Evolutionary conservation across 306 rosid species (phyloP), one percentile per base, ranked within the genome.

Genomic region (Herpetospermum pedunculosum): DNA sequence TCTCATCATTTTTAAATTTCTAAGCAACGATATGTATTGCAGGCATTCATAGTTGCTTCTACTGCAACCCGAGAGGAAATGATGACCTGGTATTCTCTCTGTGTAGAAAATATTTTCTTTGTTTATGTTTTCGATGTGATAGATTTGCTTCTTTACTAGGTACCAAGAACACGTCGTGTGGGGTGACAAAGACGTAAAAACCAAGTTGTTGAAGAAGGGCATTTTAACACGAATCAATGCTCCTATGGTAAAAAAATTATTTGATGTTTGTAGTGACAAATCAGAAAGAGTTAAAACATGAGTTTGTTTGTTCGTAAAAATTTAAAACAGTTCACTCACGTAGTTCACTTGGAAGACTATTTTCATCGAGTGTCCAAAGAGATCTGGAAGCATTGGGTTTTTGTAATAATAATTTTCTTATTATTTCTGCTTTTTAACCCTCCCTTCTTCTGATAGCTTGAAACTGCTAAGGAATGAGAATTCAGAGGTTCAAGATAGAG

Each of bases 11-110:
- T 67, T 63, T 37, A 40, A 75, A 43, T 64, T 52, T 74, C 77
- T 80, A 75, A 83, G 76, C 38, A 40, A 76, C 58, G 43, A 23
- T 47, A 54, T 60, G 23, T 59, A 76, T 82, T 86, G 80, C 97
- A 94, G 97, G 99, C 99, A 58, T 94, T 94, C 84, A 88, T 94
- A 67, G 86, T 94, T 83, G 99, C 99, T 53, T 91, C 99, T 70
- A 94, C 99, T 58, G 96, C 89, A 75, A 89, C 97, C 10, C 83
- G 86, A 79, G 92, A 85, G 47, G 97, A 94, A 82, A 91, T 91
- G 97, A 69, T 70, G 76, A 89, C 82, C 84, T 94, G 99, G 97
- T 94, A 84, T 75, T 71, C 50, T 77, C 58, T 53, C 13, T 52
- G 21, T 26, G 41, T 19, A 58, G 44, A 25, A 10, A 26, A 23